These are phyloP conservation scores for Sordariomycetes sp. DNA, from an alignment of 2,329 filamentous ascomycete species.

Conservation along the genomic window DNA sequence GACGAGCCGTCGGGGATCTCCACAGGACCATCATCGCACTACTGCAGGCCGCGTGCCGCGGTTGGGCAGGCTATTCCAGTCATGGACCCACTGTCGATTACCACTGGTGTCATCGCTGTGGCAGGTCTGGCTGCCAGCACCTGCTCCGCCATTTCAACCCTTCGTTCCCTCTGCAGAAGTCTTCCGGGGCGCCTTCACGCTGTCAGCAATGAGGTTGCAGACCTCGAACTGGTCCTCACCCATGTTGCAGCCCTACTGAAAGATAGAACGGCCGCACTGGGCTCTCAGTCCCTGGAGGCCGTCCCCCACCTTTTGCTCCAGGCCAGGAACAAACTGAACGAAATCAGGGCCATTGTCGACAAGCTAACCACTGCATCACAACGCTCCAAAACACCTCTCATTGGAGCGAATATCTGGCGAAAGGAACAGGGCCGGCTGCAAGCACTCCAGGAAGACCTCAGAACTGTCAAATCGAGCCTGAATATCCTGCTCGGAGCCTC, in stretches of 20 bases:
- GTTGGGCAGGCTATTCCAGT: background rate
- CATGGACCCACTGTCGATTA: slow-evolving; percentile 12
- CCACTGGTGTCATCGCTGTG: slow-evolving; percentile 13
- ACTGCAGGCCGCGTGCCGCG: too few species aligned
- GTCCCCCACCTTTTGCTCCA: slow-evolving; percentile 14
- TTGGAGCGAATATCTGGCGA: slow-evolving; percentile 9
- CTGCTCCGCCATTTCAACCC: slow-evolving; percentile 12
- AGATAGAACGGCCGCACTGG: slow-evolving; percentile 6
- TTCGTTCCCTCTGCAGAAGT: slow-evolving; percentile 13
- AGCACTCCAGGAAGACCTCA: slow-evolving; percentile 14
- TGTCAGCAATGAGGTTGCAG: slow-evolving; percentile 17
- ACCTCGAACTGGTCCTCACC: slow-evolving; percentile 16
- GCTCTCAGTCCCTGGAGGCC: slow-evolving; percentile 1
- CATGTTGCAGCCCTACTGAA: slow-evolving; percentile 13
- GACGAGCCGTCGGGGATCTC: too few species aligned
- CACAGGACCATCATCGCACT: too few species aligned
- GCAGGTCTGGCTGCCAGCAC: slow-evolving; percentile 12
- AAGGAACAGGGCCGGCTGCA: slow-evolving; percentile 13
- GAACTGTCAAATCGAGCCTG: slow-evolving; percentile 15
- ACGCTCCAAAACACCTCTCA: slow-evolving; percentile 8
- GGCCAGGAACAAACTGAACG: slow-evolving; percentile 13
- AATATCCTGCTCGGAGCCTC: slow-evolving; percentile 17
- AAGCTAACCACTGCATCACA: slow-evolving; percentile 8
- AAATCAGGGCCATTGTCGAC: slow-evolving; percentile 13
- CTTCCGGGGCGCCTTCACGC: slow-evolving; percentile 17